Conservation (phyloP, 129 eudicot genomes). For the Helichrysum umbraculigerum region DNA sequence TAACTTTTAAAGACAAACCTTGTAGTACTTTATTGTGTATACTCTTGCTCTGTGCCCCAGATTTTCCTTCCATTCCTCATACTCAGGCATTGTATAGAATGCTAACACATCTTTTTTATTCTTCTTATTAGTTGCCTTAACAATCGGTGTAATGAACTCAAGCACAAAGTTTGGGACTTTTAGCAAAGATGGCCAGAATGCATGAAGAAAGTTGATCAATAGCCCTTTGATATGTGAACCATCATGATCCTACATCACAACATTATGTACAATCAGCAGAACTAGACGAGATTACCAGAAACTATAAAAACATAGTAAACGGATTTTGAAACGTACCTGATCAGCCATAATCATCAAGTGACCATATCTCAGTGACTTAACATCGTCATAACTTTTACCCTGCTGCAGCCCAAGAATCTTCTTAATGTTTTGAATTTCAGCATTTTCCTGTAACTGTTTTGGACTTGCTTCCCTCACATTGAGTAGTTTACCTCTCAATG, state of each 20-base stretch:
- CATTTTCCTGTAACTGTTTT: slow-evolving; percentile 75
- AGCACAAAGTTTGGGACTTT: slow-evolving; percentile 76
- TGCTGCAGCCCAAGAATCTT: slow-evolving; percentile 87
- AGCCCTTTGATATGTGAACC: slow-evolving; percentile 98
- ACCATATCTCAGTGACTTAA: slow-evolving; percentile 80
- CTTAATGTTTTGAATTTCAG: slow-evolving; percentile 76
- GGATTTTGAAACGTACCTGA: slow-evolving; percentile 52
- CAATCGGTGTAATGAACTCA: slow-evolving; percentile 90
- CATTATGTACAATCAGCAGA: slow-evolving; percentile 6
- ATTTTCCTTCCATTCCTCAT: slow-evolving; percentile 69
- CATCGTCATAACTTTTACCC: slow-evolving; percentile 59
- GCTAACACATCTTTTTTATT: slow-evolving; percentile 44
- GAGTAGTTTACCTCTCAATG: slow-evolving; percentile 85
- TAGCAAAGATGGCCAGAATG: slow-evolving; percentile 97
- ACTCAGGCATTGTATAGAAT: slow-evolving; percentile 87
- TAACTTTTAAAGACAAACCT: slow-evolving; percentile 48
- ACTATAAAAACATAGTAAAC: neutral
- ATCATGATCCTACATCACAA: slow-evolving; percentile 82
- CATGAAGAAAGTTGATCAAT: slow-evolving; percentile 79
- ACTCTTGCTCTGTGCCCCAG: slow-evolving; percentile 46
- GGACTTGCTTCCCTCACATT: slow-evolving; percentile 94
- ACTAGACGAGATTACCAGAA: neutral
- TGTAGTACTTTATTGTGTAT: slow-evolving; percentile 89
- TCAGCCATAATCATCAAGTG: slow-evolving; percentile 98
- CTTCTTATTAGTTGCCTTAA: slow-evolving; percentile 72